Conservation (phyloP, 176 grass and related monocot species). For the Puya raimondii region DNA sequence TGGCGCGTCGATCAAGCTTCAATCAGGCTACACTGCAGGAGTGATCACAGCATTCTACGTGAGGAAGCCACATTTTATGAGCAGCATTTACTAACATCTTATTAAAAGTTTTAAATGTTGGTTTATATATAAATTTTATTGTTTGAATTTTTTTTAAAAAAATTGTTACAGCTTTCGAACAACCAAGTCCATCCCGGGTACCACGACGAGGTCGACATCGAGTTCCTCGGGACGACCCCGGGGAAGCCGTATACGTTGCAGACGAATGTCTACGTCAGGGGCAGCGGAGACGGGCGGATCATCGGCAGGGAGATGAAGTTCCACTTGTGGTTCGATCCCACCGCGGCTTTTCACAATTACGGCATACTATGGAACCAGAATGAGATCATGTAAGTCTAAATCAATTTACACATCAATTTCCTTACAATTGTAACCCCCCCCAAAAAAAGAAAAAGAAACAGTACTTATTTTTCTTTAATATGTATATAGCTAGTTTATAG, state of each 20-base stretch:
- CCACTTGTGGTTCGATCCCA: conserved; percentile 52
- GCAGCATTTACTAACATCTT: background rate
- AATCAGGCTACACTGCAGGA: conserved; percentile 58
- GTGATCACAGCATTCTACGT: conserved; percentile 76
- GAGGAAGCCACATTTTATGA: background rate
- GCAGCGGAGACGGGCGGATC: conserved; percentile 45
- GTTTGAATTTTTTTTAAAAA: conserved; percentile 2
- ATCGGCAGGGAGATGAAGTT: conserved; percentile 64
- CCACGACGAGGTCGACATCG: conserved; percentile 72
- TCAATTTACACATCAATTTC: background rate
- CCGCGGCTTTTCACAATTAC: conserved; percentile 33
- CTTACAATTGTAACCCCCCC: background rate
- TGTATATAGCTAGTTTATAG: too few relatives aligned
- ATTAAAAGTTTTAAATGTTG: background rate
- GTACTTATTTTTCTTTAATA: too few relatives aligned
- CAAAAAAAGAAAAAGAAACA: background rate
- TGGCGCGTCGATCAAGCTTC: conserved; percentile 46
- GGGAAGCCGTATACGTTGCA: conserved; percentile 55
- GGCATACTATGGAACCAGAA: conserved; percentile 29
- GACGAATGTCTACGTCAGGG: conserved; percentile 60
- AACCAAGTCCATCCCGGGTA: conserved; percentile 44
- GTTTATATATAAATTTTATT: background rate
- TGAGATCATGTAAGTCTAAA: conserved; percentile 40
- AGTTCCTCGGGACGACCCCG: conserved; percentile 51
- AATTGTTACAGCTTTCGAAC: conserved; percentile 42